A percentile compares a stretch with the other conserved stretches of the same genome.
phyloP scores from a whole-genome alignment of 331 rosid genomes.

The Rhamnella rubrinervis region DNA sequence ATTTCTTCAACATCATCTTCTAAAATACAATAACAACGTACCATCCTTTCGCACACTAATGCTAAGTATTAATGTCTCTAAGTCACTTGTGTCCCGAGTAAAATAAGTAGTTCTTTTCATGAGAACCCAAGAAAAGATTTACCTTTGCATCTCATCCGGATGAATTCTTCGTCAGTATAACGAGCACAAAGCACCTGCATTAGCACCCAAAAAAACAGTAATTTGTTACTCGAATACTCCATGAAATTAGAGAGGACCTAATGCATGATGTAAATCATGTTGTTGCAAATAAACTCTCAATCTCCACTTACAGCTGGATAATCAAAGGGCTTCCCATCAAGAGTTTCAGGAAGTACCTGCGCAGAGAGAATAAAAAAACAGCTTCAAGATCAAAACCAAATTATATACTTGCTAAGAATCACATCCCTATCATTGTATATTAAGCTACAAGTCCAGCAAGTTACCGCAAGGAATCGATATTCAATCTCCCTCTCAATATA shows the following conservation, averaged over 20 bases:
- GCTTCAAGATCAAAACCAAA: constrained; percentile 4
- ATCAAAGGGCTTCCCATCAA: constrained; percentile 62
- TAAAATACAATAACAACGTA: no score
- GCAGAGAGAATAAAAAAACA: constrained; percentile 21
- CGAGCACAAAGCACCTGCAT: constrained; percentile 88
- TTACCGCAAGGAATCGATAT: constrained; percentile 87
- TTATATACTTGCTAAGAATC: background rate
- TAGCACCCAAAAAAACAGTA: background rate
- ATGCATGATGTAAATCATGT: constrained; percentile 2
- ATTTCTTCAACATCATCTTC: no score
- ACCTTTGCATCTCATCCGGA: constrained; percentile 84
- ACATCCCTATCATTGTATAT: background rate
- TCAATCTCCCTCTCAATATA: constrained; percentile 82
- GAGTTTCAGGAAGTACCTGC: constrained; percentile 75
- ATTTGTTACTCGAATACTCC: background rate
- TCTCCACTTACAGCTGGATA: constrained; percentile 56
- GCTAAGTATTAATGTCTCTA: no score
- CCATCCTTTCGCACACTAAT: no score
- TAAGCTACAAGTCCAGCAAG: constrained; percentile 17
- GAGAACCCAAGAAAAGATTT: constrained; percentile 1
- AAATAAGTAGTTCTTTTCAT: background rate
- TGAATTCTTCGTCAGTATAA: constrained; percentile 83
- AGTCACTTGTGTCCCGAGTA: no score
- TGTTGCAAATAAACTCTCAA: constrained; percentile 5
- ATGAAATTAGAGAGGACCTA: constrained; percentile 4